These are phyloP conservation scores for Amanita fuliginea DNA, from an alignment of 768 basidiomycete genomes.

Conservation along the genomic window DNA sequence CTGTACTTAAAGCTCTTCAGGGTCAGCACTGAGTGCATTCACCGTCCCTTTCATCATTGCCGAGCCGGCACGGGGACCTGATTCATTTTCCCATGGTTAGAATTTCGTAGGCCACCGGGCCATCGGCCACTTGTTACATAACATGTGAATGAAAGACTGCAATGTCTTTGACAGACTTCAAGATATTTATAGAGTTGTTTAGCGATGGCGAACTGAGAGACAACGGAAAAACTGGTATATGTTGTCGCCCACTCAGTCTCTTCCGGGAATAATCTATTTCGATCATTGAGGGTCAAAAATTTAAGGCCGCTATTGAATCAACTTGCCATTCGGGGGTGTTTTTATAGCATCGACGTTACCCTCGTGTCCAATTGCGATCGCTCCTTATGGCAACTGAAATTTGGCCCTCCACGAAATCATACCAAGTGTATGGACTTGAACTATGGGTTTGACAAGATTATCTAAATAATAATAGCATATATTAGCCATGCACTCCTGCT, in stretches of 20 bases:
- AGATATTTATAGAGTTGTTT: background rate
- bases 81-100: no score
- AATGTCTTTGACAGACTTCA: no score
- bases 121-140: no score
- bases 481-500: no score
- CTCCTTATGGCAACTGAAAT: conserved; percentile 26
- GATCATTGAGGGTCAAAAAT: no score
- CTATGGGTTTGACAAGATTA: conserved; percentile 27
- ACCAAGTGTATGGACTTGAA: conserved; percentile 34
- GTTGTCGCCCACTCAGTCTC: conserved; percentile 30
- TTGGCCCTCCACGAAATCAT: conserved; percentile 40
- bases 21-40: background rate
- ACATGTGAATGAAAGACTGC: no score
- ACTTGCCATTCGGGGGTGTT: conserved; percentile 44
- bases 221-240: conserved; percentile 36
- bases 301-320: conserved; percentile 12
- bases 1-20: background rate
- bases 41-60: no score
- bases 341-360: conserved; percentile 43
- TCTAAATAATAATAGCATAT: conserved; percentile 13
- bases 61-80: no score
- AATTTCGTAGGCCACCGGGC: no score
- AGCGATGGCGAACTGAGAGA: background rate
- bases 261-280: conserved; percentile 27
- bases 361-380: conserved; percentile 43